Conservation (phyloP, 225 moss, liverwort and hornwort species). For the Marchantia paleacea region DNA sequence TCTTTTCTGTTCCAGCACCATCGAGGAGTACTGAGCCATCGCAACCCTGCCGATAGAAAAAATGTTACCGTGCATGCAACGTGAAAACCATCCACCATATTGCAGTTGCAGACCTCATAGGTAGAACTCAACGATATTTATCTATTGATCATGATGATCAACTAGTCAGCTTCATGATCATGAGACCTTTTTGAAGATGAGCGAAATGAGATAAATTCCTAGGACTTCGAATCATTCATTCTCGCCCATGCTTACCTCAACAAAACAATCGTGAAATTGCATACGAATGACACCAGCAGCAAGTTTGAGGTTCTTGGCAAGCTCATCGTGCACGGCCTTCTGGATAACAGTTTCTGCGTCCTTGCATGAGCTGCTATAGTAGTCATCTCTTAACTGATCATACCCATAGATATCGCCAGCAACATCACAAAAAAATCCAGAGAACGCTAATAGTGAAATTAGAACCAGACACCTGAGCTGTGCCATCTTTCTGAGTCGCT, state of each 20-base stretch:
- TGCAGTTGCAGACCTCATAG: no score
- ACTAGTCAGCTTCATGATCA: background rate
- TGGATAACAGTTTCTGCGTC: background rate
- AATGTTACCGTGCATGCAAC: background rate
- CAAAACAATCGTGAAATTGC: conserved; percentile 14
- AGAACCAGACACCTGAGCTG: no score
- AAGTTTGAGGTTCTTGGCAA: background rate
- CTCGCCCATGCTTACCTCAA: background rate
- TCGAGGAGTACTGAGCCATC: conserved; percentile 11
- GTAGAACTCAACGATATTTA: no score
- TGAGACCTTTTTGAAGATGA: no score
- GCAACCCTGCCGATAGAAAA: conserved; percentile 11
- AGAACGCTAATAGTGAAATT: no score
- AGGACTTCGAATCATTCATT: no score
- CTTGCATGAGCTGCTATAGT: background rate
- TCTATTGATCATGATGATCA: no score
- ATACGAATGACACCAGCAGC: background rate
- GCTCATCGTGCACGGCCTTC: background rate
- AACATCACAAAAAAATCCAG: no score
- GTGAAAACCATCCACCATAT: no score
- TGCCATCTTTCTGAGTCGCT: no score
- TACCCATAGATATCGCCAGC: no score
- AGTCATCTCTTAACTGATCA: background rate
- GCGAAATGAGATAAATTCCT: no score
- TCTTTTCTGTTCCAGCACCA: background rate